Conservation (phyloP, 2,329 filamentous ascomycete species). For the Orbilia blumenaviensis region DNA sequence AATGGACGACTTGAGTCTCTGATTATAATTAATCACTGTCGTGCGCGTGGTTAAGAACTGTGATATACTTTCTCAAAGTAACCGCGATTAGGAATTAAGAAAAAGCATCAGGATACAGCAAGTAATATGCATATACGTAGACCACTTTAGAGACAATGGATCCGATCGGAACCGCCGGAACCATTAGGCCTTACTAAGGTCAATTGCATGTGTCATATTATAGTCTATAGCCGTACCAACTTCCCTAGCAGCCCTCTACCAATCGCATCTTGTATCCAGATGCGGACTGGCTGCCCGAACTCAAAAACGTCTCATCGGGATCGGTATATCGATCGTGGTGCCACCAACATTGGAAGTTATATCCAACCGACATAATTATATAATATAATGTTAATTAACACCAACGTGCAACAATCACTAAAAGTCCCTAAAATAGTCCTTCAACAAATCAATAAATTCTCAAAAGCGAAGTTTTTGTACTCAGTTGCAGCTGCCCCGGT, state of each 20-base stretch:
- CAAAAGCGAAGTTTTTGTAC: neutral
- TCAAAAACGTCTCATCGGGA: neutral
- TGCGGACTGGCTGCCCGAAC: neutral
- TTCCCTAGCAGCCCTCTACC: neutral
- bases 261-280: neutral
- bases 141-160: neutral
- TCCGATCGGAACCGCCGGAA: neutral
- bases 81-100: too few relatives aligned
- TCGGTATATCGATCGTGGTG: neutral
- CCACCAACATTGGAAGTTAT: neutral
- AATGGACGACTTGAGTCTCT: neutral
- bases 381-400: too few relatives aligned
- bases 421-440: conserved; percentile 5
- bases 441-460: neutral
- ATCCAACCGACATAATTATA: neutral
- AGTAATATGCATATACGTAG: too few relatives aligned
- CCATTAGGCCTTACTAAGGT: neutral
- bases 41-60: too few relatives aligned
- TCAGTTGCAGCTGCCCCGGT: neutral
- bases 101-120: too few relatives aligned
- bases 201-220: neutral
- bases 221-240: too few relatives aligned
- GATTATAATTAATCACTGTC: neutral
- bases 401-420: conserved; percentile 2
- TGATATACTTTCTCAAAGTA: neutral